Base-by-base conservation (phyloP, 345 rosid species). In the Stellera chamaejasme region DNA sequence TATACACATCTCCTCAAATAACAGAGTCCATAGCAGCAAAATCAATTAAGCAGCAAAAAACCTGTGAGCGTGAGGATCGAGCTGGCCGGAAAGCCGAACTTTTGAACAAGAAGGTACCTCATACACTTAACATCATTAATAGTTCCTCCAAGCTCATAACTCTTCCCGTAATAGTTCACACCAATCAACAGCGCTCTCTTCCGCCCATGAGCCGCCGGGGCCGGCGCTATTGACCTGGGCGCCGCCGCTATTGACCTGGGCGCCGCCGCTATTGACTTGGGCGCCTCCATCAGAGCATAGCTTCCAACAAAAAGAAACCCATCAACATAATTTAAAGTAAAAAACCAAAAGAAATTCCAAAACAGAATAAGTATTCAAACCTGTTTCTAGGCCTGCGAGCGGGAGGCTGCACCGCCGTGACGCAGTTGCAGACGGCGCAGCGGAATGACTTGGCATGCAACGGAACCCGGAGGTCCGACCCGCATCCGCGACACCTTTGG, bases 121-220 rank as follows among this genome's bases (percentile, higher is more conserved):
- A 83, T 83, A 64, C 80, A 67, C 36, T 64, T 74, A 41, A 73
- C 90, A 46, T 83, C 86, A 42, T 80, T 83, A 11, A 75, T 55
- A 45, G 77, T 72, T 47, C 90, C 86, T 63, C 68, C 72, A 6
- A 80, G 64, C 27, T n/a, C 61, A 62, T 74, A 66, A 59, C 63
- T 67, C 54, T 66, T 78, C 11, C 78, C 71, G 48, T 45, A 15
- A 49, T 83, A 83, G 61, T 67, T 76, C 6, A 80, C 72, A 45
- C 87, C 87, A 27, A 82, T 75, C 8, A 83, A 66, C 66, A 83
- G 36, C 11, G 90, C 90, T 44, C 80, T 65, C 58, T 72, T 83
- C 72, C 73, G 65, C 26, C 82, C 81, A 2, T 58, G 61, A 6
- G 26, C 61, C 0, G 75, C 26, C 23, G 68, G 61, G 15, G 65